Evolutionary conservation across 495 filamentous ascomycete species (phyloP).

Genomic region (Achaetomiella virescens): DNA sequence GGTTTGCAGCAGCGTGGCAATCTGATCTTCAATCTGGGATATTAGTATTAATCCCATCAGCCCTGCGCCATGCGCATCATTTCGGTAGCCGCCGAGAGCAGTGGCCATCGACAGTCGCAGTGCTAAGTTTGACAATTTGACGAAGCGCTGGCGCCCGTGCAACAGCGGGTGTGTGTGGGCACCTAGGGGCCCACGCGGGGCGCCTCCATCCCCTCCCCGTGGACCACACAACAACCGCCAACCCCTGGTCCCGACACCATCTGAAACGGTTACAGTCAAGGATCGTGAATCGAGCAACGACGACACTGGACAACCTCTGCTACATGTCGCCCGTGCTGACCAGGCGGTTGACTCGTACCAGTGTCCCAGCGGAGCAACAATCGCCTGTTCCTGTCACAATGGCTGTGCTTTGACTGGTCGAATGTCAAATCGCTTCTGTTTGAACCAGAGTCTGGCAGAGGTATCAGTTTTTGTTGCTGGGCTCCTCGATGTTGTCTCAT

Average conservation of each 20-base stretch:
- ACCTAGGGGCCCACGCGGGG: conserved; percentile 15
- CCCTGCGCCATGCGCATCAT: too few relatives aligned
- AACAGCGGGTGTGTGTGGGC: not conserved
- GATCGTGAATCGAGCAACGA: conserved; percentile 26
- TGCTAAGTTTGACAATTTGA: too few relatives aligned
- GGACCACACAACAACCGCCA: conserved; percentile 2
- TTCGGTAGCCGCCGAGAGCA: not conserved
- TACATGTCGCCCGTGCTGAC: conserved; percentile 6
- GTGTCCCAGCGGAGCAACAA: conserved; percentile 3
- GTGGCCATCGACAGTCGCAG: too few relatives aligned
- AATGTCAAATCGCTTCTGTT: not conserved
- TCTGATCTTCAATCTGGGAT: too few relatives aligned
- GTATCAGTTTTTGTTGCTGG: too few relatives aligned
- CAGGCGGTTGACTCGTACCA: conserved; percentile 17
- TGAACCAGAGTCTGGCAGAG: conserved; percentile 2
- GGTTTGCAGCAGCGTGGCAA: too few relatives aligned
- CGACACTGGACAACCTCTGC: conserved; percentile 8
- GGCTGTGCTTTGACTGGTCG: conserved; percentile 6
- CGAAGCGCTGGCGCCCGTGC: conserved; percentile 5
- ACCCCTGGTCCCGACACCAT: conserved; percentile 28
- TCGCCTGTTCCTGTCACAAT: conserved; percentile 8
- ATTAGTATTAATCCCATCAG: too few relatives aligned
- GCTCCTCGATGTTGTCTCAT: too few relatives aligned
- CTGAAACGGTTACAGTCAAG: conserved; percentile 39
- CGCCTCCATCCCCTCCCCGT: conserved; percentile 6